Conservation (phyloP, 2,329 filamentous ascomycete species). For the Pseudovirgaria hyperparasitica region DNA sequence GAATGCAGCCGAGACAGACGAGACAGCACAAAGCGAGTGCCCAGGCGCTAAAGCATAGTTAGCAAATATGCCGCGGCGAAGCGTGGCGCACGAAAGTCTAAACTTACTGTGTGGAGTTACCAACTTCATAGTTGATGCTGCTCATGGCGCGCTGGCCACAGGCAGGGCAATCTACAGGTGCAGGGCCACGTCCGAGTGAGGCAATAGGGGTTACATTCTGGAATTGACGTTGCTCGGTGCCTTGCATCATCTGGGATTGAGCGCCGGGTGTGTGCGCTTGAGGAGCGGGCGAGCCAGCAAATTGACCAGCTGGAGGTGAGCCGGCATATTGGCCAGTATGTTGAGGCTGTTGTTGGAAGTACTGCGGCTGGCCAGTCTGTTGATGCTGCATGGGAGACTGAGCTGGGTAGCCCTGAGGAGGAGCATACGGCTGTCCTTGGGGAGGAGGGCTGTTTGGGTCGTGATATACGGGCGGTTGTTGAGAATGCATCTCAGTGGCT, state of each 20-base stretch:
- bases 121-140: constrained; percentile 18
- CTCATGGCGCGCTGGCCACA: constrained; percentile 31
- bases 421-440: constrained; percentile 11
- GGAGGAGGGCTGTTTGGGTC: constrained; percentile 14
- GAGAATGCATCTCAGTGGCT: not conserved
- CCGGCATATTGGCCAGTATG: constrained; percentile 3
- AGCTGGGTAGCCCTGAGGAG: constrained; percentile 5
- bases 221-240: constrained; percentile 13
- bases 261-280: constrained; percentile 15
- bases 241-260: constrained; percentile 20
- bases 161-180: constrained; percentile 35
- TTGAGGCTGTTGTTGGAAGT: constrained; percentile 10
- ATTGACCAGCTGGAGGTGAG: constrained; percentile 1
- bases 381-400: constrained; percentile 8
- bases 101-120: constrained; percentile 30
- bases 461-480: constrained; percentile 19
- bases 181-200: constrained; percentile 19
- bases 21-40: constrained; percentile 31
- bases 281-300: constrained; percentile 3
- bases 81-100: not conserved
- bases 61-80: constrained; percentile 3
- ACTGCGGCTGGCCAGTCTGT: constrained; percentile 12
- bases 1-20: constrained; percentile 34
- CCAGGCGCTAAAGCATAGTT: constrained; percentile 28
- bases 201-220: constrained; percentile 23